Base-by-base conservation (phyloP, 2,329 filamentous ascomycete species). In the Chalara sp. region DNA sequence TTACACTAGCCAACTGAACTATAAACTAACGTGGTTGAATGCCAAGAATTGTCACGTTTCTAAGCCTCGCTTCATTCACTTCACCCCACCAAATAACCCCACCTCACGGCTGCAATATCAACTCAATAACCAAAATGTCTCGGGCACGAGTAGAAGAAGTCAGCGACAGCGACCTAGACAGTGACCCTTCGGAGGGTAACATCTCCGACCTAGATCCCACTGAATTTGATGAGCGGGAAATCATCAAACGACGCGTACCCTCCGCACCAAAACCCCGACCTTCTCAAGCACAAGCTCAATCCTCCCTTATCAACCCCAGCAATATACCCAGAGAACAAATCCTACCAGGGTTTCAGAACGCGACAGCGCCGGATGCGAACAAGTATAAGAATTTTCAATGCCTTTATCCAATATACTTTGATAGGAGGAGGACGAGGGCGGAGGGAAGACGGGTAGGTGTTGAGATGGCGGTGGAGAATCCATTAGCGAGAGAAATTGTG, bases 331-430 rank as follows among this genome's bases (percentile, higher is more conserved):
- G 50, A 37, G 67, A 61, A 58, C 60, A 61, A 52, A 67, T 63
- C 56, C 21, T 21, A 21, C 21, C 21, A 21, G 66, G 58, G 63
- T 67, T 68, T 61, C 57, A 68, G 44, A 21, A 21, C 21, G 21
- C 21, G 21, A 53, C 61, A 47, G 59, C 67, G 51, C 69, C 73
- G 58, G 74, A 81, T 66, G 71, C 78, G 47, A 66, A 72, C 57
- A 71, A 75, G 61, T 85, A 89, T 68, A 87, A 86, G 65, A 74
- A 82, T 70, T 96, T 84, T 74, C 87, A 93, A 69, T 92, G 89
- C 70, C 77, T 99, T 30, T 99, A 99, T 73, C 92, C 93, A 0
- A 74, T 97, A 53, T 99, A 99, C 78, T 99, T 99, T 65, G 92
- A 96, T 76, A 79, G 78, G 57, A 74, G 75, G 29, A 82, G 88